Percentiles rank a stretch among this genome's conserved stretches.
phyloP scores from a whole-genome alignment of 164 flowering plant species.

The Litsea cubeba region DNA sequence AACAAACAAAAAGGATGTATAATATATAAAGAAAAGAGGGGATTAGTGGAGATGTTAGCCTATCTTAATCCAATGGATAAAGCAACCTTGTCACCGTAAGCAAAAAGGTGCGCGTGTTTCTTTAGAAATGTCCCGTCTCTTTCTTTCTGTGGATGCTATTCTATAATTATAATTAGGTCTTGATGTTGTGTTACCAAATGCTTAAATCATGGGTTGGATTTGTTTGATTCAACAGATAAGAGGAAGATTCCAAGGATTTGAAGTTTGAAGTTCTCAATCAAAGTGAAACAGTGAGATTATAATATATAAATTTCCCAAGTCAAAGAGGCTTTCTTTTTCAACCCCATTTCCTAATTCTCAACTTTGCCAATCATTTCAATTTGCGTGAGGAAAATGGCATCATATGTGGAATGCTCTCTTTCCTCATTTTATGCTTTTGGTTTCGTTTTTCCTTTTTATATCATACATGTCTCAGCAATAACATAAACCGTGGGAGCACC shows the following conservation, averaged over 20 bases:
- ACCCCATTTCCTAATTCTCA: neutral
- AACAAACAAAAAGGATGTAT: no score
- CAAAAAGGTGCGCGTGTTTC: constrained; percentile 2
- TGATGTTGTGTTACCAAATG: constrained; percentile 4
- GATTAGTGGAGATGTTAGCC: no score
- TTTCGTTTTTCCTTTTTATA: no score
- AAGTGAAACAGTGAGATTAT: no score
- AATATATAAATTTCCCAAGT: constrained; percentile 3
- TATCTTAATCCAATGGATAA: neutral
- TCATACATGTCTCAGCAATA: no score
- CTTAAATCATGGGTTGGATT: constrained; percentile 10
- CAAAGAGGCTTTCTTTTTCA: constrained; percentile 7
- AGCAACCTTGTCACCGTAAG: neutral
- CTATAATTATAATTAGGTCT: neutral
- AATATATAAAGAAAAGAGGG: no score
- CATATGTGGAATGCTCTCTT: neutral
- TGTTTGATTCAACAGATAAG: constrained; percentile 11
- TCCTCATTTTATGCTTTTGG: neutral
- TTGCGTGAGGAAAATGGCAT: constrained; percentile 17
- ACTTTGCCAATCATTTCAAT: constrained; percentile 12
- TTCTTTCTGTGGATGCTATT: neutral
- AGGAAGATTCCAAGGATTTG: constrained; percentile 1
- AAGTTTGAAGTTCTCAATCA: neutral
- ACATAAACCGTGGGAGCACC: neutral
- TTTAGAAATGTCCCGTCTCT: neutral